Conservation (phyloP, 192 early-diverging fungal genomes). For the Gonapodya prolifera region DNA sequence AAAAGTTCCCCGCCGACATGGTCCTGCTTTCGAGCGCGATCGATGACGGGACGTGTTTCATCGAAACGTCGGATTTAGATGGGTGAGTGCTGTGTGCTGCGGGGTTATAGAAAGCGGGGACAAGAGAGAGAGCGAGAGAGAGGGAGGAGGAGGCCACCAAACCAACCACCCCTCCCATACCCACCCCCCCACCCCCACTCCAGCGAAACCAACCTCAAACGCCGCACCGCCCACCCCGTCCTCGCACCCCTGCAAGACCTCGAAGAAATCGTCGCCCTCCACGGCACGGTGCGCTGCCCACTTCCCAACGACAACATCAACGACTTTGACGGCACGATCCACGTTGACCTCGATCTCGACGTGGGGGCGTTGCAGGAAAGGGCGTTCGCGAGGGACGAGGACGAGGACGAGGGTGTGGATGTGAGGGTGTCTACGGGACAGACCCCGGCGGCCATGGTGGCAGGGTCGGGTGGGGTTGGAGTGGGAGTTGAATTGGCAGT, state of each 20-base stretch:
- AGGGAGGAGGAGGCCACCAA: too few species aligned
- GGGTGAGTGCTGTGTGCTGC: slow-evolving; percentile 13
- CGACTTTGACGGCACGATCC: not conserved
- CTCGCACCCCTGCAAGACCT: slow-evolving; percentile 8
- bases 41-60: slow-evolving; percentile 40
- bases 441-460: not conserved
- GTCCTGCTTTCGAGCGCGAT: slow-evolving; percentile 27
- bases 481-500: not conserved
- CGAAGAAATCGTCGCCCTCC: not conserved
- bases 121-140: too few species aligned
- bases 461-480: not conserved
- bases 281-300: not conserved
- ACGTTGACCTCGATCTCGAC: not conserved
- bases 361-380: not conserved
- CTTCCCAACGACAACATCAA: not conserved
- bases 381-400: not conserved
- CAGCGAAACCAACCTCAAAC: slow-evolving; percentile 45
- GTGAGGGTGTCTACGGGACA: too few species aligned
- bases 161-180: too few species aligned
- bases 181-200: not conserved
- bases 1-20: slow-evolving; percentile 34
- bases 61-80: slow-evolving; percentile 46
- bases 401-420: not conserved
- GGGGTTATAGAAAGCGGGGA: too few species aligned
- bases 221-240: slow-evolving; percentile 20